Percentiles rank a stretch among this genome's conserved stretches.
These are phyloP conservation scores for Phyllosticta paracitricarpa DNA, from an alignment of 2,329 filamentous ascomycete genomes.

Conservation along the genomic window DNA sequence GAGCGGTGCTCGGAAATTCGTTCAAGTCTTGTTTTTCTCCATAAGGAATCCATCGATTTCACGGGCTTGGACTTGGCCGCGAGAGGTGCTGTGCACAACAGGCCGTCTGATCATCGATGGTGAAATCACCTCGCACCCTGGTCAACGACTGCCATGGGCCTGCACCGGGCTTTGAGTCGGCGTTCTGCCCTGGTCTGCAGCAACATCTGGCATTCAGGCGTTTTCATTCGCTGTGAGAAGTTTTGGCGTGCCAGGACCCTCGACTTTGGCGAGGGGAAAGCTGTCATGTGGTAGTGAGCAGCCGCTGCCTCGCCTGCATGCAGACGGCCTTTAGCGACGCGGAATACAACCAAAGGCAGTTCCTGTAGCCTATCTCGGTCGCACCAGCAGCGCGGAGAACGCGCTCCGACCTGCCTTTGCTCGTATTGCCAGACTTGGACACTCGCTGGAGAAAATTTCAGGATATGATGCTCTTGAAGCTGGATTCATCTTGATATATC, in stretches of 20 bases:
- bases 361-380: slow-evolving; percentile 1
- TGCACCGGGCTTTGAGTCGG: background rate
- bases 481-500: background rate
- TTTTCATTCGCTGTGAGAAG: background rate
- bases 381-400: slow-evolving; percentile 1
- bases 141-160: background rate
- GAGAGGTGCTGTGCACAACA: background rate
- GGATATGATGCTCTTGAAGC: background rate
- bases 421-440: background rate
- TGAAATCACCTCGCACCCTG: background rate
- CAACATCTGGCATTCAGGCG: background rate
- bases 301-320: slow-evolving; percentile 8
- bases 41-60: background rate
- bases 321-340: slow-evolving; percentile 9
- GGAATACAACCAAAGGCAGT: slow-evolving; percentile 2
- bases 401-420: background rate
- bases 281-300: slow-evolving; percentile 10
- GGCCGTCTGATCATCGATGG: background rate
- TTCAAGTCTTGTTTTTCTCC: background rate
- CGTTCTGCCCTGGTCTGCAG: background rate
- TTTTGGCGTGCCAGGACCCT: background rate
- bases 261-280: background rate
- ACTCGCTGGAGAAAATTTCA: background rate
- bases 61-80: background rate
- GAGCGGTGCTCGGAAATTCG: background rate